A percentile compares a stretch with the other conserved stretches of the same genome.
These are phyloP conservation scores for Pisolithus thermaeus DNA, from an alignment of 1,284 basidiomycete genomes.

Conservation along the genomic window DNA sequence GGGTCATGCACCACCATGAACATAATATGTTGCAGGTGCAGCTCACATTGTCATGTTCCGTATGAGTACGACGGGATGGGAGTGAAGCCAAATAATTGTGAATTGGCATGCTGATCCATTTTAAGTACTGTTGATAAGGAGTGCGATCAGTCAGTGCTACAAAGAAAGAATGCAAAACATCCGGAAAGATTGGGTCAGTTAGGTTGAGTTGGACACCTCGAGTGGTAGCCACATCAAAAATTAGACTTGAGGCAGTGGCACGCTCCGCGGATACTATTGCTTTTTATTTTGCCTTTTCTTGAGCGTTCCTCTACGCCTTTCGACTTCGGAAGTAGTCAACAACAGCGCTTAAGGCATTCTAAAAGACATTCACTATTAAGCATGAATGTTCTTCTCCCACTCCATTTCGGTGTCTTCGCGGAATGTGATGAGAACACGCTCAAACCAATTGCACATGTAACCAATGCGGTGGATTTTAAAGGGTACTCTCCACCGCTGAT, in stretches of 20 bases:
- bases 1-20: too few relatives aligned
- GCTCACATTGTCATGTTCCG: too few relatives aligned
- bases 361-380: conserved; percentile 17
- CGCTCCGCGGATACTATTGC: too few relatives aligned
- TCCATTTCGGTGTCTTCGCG: conserved; percentile 25
- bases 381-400: conserved; percentile 26
- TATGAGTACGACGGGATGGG: too few relatives aligned
- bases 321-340: neutral
- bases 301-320: neutral
- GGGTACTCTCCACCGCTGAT: conserved; percentile 29
- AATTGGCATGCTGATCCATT: too few relatives aligned
- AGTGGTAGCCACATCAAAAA: neutral
- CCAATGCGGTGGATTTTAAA: conserved; percentile 28
- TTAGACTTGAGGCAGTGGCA: too few relatives aligned
- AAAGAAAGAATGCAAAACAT: neutral
- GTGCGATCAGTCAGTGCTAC: neutral
- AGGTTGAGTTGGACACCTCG: neutral
- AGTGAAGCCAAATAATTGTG: too few relatives aligned
- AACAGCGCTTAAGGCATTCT: neutral
- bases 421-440: conserved; percentile 24
- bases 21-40: too few relatives aligned
- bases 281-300: neutral
- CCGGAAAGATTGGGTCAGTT: neutral
- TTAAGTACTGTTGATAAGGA: too few relatives aligned
- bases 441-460: conserved; percentile 29